A percentile compares a stretch with the other conserved stretches of the same genome.
phyloP scores from a whole-genome alignment of 78 protist species.

The Dictyostelium firmibasis region DNA sequence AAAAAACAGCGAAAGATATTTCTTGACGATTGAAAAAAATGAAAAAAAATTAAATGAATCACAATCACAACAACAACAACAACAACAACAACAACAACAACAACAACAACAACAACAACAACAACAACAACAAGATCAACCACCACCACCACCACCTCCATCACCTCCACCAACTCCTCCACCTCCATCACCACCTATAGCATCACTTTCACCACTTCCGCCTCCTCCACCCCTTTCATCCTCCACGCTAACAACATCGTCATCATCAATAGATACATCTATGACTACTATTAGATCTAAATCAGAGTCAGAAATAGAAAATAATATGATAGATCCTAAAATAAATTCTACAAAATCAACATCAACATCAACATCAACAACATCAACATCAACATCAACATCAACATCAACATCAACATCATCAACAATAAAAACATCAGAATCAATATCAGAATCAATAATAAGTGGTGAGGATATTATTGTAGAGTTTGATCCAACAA shows the following conservation, averaged over 20 bases:
- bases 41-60: background rate
- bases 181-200: background rate
- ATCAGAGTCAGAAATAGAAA: no score
- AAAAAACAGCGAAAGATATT: slow-evolving; percentile 10
- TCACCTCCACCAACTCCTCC: background rate
- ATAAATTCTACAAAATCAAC: background rate
- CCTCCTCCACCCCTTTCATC: background rate
- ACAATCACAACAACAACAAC: background rate
- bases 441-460: background rate
- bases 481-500: background rate
- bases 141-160: background rate
- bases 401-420: background rate
- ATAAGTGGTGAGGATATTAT: background rate
- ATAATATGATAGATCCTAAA: no score
- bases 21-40: background rate
- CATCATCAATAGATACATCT: no score
- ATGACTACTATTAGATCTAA: no score
- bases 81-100: background rate
- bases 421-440: background rate
- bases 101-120: background rate
- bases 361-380: background rate
- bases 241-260: no score
- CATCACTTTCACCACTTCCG: background rate
- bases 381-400: background rate
- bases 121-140: background rate